Conservation (phyloP, 331 rosid species). For the Stylosanthes scabra region DNA sequence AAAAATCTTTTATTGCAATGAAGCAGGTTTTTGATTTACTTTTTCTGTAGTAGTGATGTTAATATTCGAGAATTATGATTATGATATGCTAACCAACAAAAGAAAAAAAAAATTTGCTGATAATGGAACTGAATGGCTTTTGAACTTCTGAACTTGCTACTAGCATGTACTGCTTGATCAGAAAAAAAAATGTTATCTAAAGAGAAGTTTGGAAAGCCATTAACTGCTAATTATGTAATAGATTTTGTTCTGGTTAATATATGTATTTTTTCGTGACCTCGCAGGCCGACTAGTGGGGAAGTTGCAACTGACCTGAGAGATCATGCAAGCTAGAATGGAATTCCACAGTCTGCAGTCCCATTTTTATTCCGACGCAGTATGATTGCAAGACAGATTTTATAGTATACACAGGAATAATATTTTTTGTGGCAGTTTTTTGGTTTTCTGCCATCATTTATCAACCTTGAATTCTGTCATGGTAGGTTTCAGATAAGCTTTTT, state of each 20-base stretch:
- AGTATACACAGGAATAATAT: slow-evolving; percentile 27
- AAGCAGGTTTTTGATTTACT: slow-evolving; percentile 24
- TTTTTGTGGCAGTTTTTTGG: slow-evolving; percentile 25
- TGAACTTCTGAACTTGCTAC: slow-evolving; percentile 27
- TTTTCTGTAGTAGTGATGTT: slow-evolving; percentile 7
- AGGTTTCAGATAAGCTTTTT: slow-evolving; percentile 24
- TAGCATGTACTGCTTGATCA: slow-evolving; percentile 28
- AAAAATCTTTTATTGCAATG: neutral
- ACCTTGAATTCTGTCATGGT: slow-evolving; percentile 16
- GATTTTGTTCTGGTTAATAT: neutral
- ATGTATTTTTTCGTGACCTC: slow-evolving; percentile 27
- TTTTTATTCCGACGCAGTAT: slow-evolving; percentile 10
- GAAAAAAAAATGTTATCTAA: slow-evolving; percentile 11
- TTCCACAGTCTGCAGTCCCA: slow-evolving; percentile 31
- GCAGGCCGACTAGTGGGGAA: slow-evolving; percentile 65
- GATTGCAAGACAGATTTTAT: slow-evolving; percentile 36
- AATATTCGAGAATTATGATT: neutral
- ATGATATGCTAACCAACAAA: neutral
- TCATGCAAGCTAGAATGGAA: slow-evolving; percentile 34
- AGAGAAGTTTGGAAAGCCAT: slow-evolving; percentile 27
- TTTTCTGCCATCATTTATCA: slow-evolving; percentile 19
- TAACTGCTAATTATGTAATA: slow-evolving; percentile 9
- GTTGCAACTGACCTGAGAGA: slow-evolving; percentile 38
- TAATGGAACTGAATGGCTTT: slow-evolving; percentile 20
- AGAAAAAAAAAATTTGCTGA: neutral